Evolutionary conservation across 768 basidiomycete genomes (phyloP).

Genomic region (Leccinum pellstonianum): DNA sequence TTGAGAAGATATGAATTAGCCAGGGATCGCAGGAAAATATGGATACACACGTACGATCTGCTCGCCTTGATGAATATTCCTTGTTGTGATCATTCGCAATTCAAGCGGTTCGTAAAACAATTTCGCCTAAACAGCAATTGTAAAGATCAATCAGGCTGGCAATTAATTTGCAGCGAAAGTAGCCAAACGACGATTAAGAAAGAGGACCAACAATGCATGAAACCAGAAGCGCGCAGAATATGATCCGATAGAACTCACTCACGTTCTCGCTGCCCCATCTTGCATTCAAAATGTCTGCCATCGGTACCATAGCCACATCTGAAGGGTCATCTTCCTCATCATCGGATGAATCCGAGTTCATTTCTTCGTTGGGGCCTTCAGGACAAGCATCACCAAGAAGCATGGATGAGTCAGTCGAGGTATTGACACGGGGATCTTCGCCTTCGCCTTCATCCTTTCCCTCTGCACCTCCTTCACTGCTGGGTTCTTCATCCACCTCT

Average conservation of each 20-base stretch:
- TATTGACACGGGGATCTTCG: conserved; percentile 24
- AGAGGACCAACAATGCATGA: not conserved
- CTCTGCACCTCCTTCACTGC: conserved; percentile 37
- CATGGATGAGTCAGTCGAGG: conserved; percentile 27
- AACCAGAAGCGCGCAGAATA: not conserved
- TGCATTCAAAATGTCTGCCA: conserved; percentile 96
- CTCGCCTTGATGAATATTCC: conserved; percentile 67
- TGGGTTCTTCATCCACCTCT: conserved; percentile 6
- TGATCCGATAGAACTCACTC: conserved; percentile 20
- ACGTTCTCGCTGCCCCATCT: conserved; percentile 84
- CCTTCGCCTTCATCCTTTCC: conserved; percentile 32
- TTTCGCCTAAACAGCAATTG: conserved; percentile 56
- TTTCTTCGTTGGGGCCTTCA: conserved; percentile 25
- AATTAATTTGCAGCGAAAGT: not conserved
- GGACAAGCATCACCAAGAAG: conserved; percentile 27
- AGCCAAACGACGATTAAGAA: not conserved
- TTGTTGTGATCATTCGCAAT: conserved; percentile 81
- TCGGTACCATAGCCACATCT: conserved; percentile 88
- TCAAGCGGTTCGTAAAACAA: conserved; percentile 74
- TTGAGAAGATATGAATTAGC: not conserved
- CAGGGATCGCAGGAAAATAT: not conserved
- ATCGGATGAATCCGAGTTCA: conserved; percentile 41
- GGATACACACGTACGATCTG: conserved; percentile 69
- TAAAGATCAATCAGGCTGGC: not conserved
- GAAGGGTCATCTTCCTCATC: conserved; percentile 54